phyloP scores from a whole-genome alignment of 331 rosid genomes.

The Cucumis variabilis region DNA sequence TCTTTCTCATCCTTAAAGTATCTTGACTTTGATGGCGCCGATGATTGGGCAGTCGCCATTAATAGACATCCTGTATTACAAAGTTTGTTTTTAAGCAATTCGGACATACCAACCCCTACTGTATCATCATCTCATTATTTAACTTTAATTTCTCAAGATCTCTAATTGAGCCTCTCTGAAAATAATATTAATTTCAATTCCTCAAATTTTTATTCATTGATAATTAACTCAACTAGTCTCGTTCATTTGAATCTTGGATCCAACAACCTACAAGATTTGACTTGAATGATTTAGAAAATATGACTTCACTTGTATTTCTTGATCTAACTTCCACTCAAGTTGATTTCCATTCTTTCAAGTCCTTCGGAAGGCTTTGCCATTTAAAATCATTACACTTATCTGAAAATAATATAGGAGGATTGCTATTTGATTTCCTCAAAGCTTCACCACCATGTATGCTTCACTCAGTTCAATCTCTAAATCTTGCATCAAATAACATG shows the following conservation, averaged over 20 bases:
- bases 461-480: too few relatives aligned
- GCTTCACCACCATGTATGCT: too few relatives aligned
- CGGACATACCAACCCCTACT: not conserved
- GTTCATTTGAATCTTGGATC: not conserved
- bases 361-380: not conserved
- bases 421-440: too few relatives aligned
- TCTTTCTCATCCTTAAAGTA: not conserved
- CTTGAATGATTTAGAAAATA: not conserved
- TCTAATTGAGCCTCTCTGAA: not conserved
- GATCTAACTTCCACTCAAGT: not conserved
- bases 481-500: too few relatives aligned
- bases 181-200: not conserved
- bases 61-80: not conserved
- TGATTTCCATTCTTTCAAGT: not conserved
- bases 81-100: not conserved
- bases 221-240: not conserved
- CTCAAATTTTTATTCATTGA: too few relatives aligned
- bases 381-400: not conserved
- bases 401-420: not conserved
- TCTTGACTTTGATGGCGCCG: not conserved
- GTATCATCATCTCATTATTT: not conserved
- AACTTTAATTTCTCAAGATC: constrained; percentile 9
- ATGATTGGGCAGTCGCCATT: not conserved
- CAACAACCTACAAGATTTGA: constrained; percentile 17
- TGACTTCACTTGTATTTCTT: not conserved